Evolutionary conservation across 2,329 filamentous ascomycete genomes (phyloP).

Genomic region (Stromatinia cepivora): DNA sequence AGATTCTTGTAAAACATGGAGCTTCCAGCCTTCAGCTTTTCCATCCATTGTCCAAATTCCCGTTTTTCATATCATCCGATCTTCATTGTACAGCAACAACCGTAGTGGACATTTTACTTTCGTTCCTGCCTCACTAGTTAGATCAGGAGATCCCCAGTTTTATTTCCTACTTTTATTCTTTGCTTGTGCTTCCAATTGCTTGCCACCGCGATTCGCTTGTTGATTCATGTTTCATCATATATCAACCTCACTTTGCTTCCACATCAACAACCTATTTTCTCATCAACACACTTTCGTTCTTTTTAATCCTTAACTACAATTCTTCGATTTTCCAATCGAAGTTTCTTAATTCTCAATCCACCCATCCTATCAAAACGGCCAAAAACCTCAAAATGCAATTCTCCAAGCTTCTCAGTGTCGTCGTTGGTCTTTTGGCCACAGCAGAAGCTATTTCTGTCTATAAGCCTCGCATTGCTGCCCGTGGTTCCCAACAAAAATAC

Average conservation of each 20-base stretch:
- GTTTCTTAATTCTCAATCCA: not conserved
- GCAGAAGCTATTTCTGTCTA: conserved; percentile 9
- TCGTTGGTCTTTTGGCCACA: conserved; percentile 21
- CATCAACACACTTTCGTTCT: conserved; percentile 1
- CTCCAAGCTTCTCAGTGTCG: conserved; percentile 19
- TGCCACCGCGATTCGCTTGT: conserved; percentile 2
- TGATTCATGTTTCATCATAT: conserved; percentile 20
- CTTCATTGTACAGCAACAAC: conserved; percentile 1
- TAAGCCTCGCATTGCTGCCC: conserved; percentile 20
- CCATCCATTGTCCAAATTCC: not conserved
- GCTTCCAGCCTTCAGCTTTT: conserved; percentile 1
- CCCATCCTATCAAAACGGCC: not conserved
- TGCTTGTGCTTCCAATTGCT: conserved; percentile 1
- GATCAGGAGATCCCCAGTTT: conserved; percentile 9
- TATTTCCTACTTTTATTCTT: conserved; percentile 4
- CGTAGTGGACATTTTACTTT: conserved; percentile 4
- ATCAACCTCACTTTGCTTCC: conserved; percentile 9
- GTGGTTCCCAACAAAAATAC: not conserved
- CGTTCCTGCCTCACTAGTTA: conserved; percentile 6
- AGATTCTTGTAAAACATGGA: conserved; percentile 14
- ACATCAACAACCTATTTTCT: not conserved
- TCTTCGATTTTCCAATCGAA: not conserved
- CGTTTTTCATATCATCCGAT: conserved; percentile 9
- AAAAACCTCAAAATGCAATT: conserved; percentile 20
- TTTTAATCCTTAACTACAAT: not conserved